A percentile compares a stretch with the other conserved stretches of the same genome.
Evolutionary conservation across 345 rosid species (phyloP).

Genomic region (Garcia nutans): DNA sequence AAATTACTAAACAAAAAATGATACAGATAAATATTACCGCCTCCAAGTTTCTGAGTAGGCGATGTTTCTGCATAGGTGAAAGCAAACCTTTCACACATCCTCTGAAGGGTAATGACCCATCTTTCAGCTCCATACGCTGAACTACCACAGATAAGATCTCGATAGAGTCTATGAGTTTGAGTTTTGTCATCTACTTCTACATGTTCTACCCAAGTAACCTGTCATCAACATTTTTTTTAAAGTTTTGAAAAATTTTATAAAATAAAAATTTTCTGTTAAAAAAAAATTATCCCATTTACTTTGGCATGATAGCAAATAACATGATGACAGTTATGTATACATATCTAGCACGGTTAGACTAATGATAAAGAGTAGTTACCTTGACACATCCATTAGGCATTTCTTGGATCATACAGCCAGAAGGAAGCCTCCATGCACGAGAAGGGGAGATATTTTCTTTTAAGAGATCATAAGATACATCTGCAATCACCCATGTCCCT

Average conservation of each 20-base stretch:
- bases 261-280: no score
- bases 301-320: no score
- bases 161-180: conserved; percentile 50
- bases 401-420: conserved; percentile 70
- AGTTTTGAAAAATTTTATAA: no score
- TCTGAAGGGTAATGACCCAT: conserved; percentile 54
- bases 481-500: conserved; percentile 63
- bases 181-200: conserved; percentile 61
- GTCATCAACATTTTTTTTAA: not conserved
- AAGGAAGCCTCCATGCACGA: conserved; percentile 66
- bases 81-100: conserved; percentile 61
- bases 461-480: conserved; percentile 47
- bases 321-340: no score
- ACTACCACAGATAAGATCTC: conserved; percentile 38
- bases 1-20: not conserved
- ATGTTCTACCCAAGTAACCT: conserved; percentile 87
- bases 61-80: conserved; percentile 18
- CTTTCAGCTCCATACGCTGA: conserved; percentile 64
- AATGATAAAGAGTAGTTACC: conserved; percentile 27
- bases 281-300: no score
- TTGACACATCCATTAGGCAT: conserved; percentile 49
- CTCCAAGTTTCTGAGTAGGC: conserved; percentile 28
- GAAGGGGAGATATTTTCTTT: conserved; percentile 19
- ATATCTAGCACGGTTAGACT: no score
- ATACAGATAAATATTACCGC: conserved; percentile 25